These are phyloP conservation scores for Phaeophleospora eucalypticola DNA, from an alignment of 2,329 filamentous ascomycete genomes.

Conservation along the genomic window DNA sequence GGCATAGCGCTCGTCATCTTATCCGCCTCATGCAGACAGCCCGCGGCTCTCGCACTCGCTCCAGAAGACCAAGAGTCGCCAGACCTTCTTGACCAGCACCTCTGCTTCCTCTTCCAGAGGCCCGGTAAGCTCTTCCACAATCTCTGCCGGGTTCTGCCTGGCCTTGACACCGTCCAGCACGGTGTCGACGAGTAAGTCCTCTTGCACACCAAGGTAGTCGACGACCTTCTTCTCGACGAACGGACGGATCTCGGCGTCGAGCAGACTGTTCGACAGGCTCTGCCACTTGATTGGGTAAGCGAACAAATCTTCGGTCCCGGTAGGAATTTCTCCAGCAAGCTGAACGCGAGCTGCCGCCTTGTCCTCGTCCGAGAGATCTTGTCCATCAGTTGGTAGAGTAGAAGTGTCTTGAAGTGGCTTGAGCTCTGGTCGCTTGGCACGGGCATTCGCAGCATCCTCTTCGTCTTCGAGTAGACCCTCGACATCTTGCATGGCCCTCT, in stretches of 20 bases:
- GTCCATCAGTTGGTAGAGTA: conserved; percentile 69
- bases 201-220: conserved; percentile 92
- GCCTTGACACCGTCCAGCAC: conserved; percentile 82
- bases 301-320: conserved; percentile 81
- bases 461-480: conserved; percentile 94
- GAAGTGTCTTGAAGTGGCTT: conserved; percentile 41
- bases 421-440: conserved; percentile 33
- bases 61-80: conserved; percentile 44
- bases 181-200: conserved; percentile 89
- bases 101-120: conserved; percentile 93
- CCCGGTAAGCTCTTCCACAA: conserved; percentile 84
- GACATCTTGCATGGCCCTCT: conserved; percentile 71
- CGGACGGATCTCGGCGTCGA: conserved; percentile 81
- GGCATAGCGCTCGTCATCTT: too few relatives aligned
- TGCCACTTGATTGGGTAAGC: conserved; percentile 93
- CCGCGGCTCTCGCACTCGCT: conserved; percentile 20
- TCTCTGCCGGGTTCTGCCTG: conserved; percentile 67
- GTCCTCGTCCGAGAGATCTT: conserved; percentile 80
- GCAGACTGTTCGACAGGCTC: conserved; percentile 73
- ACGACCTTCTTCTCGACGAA: conserved; percentile 99
- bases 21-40: conserved; percentile 6
- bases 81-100: conserved; percentile 90
- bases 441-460: conserved; percentile 63
- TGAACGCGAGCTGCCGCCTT: conserved; percentile 74
- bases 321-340: conserved; percentile 84